Evolutionary conservation across 139 green algal species (phyloP).

Genomic region (Chlamydomonas sp.): DNA sequence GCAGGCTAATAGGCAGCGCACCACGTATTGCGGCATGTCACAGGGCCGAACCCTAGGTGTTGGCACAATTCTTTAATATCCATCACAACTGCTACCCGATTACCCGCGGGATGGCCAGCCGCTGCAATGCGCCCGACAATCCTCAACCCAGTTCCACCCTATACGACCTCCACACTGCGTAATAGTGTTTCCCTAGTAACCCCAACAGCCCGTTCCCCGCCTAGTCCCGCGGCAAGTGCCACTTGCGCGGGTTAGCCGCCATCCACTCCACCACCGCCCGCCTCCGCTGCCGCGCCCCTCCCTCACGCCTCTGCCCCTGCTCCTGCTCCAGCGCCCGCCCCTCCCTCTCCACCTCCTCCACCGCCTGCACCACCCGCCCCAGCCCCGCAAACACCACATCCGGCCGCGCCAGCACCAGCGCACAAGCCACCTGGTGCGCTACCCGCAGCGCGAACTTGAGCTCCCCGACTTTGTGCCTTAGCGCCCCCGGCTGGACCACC

Average conservation of each 20-base stretch:
- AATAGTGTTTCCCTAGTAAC: background rate
- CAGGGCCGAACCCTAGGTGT: too few relatives aligned
- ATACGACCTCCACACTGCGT: background rate
- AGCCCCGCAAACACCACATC: background rate
- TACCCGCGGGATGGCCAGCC: too few relatives aligned
- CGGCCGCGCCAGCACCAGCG: slow-evolving; percentile 2
- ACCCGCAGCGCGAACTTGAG: slow-evolving; percentile 13
- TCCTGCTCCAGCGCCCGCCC: background rate
- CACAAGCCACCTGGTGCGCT: background rate
- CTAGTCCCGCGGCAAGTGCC: background rate
- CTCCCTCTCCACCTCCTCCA: background rate
- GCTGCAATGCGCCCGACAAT: too few relatives aligned
- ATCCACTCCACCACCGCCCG: background rate
- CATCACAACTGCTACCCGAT: too few relatives aligned
- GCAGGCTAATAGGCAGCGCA: too few relatives aligned
- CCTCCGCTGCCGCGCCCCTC: background rate
- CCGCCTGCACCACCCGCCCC: background rate
- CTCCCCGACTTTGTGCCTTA: slow-evolving; percentile 18
- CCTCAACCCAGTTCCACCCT: too few relatives aligned
- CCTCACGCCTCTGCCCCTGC: background rate
- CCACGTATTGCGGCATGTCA: too few relatives aligned
- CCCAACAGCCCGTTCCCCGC: background rate
- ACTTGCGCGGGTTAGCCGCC: too few relatives aligned
- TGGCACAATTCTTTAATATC: too few relatives aligned
- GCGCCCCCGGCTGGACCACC: background rate